These are phyloP conservation scores for Croton setiger DNA, from an alignment of 441 rosid species.

Conservation along the genomic window DNA sequence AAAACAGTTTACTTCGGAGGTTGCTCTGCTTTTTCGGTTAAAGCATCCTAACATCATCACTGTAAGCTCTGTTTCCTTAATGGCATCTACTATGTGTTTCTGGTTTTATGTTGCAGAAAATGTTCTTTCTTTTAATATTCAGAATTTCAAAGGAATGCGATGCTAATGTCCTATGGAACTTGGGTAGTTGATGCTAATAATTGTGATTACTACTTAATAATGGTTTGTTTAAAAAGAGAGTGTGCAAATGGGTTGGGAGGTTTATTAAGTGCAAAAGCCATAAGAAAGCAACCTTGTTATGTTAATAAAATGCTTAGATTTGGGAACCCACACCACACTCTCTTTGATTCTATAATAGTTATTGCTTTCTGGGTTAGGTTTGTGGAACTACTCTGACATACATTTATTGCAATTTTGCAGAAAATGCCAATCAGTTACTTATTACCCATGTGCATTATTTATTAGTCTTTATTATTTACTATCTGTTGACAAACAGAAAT, in stretches of 20 bases:
- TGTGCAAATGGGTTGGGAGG: conserved; percentile 1
- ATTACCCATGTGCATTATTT: conserved; percentile 42
- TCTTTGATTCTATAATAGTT: conserved; percentile 18
- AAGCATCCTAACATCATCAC: conserved; percentile 64
- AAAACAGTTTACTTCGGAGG: conserved; percentile 68
- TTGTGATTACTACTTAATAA: neutral
- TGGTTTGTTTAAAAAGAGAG: neutral
- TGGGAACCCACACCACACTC: conserved; percentile 10
- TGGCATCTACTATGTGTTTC: neutral
- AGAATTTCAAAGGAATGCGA: conserved; percentile 3
- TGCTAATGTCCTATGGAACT: neutral
- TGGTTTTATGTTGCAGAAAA: neutral
- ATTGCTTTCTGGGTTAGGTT: conserved; percentile 17
- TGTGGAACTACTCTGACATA: conserved; percentile 24
- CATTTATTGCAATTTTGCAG: conserved; percentile 29
- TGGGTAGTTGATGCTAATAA: neutral
- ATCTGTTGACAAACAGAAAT: conserved; percentile 11
- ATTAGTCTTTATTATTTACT: conserved; percentile 21
- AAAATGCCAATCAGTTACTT: conserved; percentile 17
- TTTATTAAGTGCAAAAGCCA: neutral
- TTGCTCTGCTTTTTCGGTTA: conserved; percentile 58
- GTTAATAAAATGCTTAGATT: conserved; percentile 6
- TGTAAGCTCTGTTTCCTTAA: conserved; percentile 38
- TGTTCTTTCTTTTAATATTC: neutral
- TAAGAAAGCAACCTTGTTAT: conserved; percentile 17